A percentile compares a stretch with the other conserved stretches of the same genome.
Conservation (phyloP, 352 stramenopile genomes). For the Saprolegnia diclina region DNA sequence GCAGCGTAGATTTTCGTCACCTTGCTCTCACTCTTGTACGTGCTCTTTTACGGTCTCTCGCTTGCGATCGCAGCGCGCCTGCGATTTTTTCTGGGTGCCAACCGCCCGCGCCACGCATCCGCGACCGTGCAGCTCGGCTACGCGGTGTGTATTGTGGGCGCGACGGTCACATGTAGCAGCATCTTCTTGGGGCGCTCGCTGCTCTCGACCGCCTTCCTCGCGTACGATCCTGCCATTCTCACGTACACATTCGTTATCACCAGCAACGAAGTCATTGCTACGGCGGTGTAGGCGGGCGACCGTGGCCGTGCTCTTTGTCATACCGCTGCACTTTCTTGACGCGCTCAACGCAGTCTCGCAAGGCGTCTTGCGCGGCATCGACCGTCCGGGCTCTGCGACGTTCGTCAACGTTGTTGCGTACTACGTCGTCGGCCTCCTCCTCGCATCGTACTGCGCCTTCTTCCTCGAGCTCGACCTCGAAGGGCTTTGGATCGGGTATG, state of each 20-base stretch:
- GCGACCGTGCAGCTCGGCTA: slow-evolving; percentile 42
- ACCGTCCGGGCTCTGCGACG: slow-evolving; percentile 43
- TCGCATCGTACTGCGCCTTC: slow-evolving; percentile 52
- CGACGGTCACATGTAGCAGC: slow-evolving; percentile 32
- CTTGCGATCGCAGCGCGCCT: slow-evolving; percentile 62
- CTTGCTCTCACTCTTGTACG: slow-evolving; percentile 45
- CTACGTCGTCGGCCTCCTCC: slow-evolving; percentile 67
- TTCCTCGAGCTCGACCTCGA: slow-evolving; percentile 41
- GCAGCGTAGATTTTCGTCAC: slow-evolving; percentile 36
- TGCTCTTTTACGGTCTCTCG: slow-evolving; percentile 59
- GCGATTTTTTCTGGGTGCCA: slow-evolving; percentile 61
- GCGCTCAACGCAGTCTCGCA: slow-evolving; percentile 57
- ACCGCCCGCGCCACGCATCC: slow-evolving; percentile 44
- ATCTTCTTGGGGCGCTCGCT: slow-evolving; percentile 41
- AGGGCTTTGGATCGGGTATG: slow-evolving; percentile 73
- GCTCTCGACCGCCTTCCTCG: slow-evolving; percentile 10
- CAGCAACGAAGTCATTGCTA: neutral
- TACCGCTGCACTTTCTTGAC: slow-evolving; percentile 65
- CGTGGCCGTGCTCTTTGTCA: slow-evolving; percentile 44
- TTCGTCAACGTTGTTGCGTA: slow-evolving; percentile 64
- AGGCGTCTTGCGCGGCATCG: slow-evolving; percentile 68
- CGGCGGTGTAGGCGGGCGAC: slow-evolving; percentile 31
- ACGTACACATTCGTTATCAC: neutral
- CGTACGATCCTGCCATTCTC: slow-evolving; percentile 32
- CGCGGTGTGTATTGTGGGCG: slow-evolving; percentile 35